phyloP scores from a whole-genome alignment of 2,329 filamentous ascomycete species.

The Meredithiella fracta region DNA sequence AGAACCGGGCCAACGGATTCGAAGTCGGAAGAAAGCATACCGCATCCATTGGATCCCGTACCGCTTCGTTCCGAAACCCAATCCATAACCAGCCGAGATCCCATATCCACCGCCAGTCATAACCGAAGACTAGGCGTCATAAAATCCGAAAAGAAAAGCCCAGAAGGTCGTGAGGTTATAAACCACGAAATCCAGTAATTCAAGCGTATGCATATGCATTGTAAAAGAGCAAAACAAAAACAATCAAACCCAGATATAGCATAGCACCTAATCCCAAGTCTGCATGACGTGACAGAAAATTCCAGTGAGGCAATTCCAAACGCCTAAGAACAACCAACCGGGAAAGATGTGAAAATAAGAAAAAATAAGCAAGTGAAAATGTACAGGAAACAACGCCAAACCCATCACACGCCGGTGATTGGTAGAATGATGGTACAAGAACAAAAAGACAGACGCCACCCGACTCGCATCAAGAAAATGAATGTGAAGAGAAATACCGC shows the following conservation, averaged over 20 bases:
- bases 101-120: not conserved
- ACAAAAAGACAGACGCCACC: not conserved
- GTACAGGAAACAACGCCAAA: conserved; percentile 7
- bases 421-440: not conserved
- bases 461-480: not conserved
- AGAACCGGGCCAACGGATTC: not conserved
- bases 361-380: not conserved
- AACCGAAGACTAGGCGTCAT: not conserved
- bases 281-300: too few species aligned
- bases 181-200: too few species aligned
- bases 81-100: not conserved
- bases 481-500: not conserved
- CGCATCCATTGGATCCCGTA: not conserved
- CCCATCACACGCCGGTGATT: conserved; percentile 9
- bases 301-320: too few species aligned
- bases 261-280: too few species aligned
- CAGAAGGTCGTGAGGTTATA: not conserved
- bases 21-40: not conserved
- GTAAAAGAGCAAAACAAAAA: too few species aligned
- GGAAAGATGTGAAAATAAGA: not conserved
- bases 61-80: not conserved
- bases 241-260: too few species aligned
- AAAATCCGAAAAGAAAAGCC: not conserved
- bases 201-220: too few species aligned
- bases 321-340: not conserved